Evolutionary conservation across 2,329 filamentous ascomycete genomes (phyloP), one percentile per base, ranked within the genome.

Genomic region (Purpureocillium lavendulum): DNA sequence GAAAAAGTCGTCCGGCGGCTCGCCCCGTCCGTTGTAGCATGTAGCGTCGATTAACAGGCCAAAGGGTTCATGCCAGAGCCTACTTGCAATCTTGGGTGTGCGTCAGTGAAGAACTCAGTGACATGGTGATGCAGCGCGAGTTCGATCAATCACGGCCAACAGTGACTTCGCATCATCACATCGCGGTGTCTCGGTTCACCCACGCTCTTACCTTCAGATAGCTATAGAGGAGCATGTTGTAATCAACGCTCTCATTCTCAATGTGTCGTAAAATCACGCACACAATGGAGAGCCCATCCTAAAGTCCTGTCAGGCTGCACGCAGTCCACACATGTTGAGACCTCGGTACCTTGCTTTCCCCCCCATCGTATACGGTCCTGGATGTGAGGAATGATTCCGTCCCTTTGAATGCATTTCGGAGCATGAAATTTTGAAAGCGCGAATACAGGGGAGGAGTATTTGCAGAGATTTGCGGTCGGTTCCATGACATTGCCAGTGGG

Each of bases 401-500:
- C 47, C 75, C 77, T 30, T 75, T 70, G 46, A 80, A 80, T 2
- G 80, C 80, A 53, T 84, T 82, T 14, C 75, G 73, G 34, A 84
- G 67, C 80, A 84, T 84, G 50, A 84, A 84, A 47, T 83, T 77
- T 47, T 84, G 80, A 47, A 84, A 84, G 17, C 78, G 67, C 2
- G 79, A 82, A 54, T 84, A 84, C 7, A 74, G 64, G 1, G 77
- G 74, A 4, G 80, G 79, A 14, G 61, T 74, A 46, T 83, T 84
- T 18, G 69, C 57, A 1, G 76, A 75, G n/a, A 84, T 75, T 36
- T 75, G 71, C 9, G 80, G 80, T 36, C 79, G 66, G 46, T 82
- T 84, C 77, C 80, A 83, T 1, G 79, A 82, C 7, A 84, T 75
- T 33, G 80, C 78, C 46, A 84, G 64, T 2, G 79, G 79, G 14